These are phyloP conservation scores for Trichosporon asahii DNA, from an alignment of 1,284 basidiomycete species.

Conservation along the genomic window DNA sequence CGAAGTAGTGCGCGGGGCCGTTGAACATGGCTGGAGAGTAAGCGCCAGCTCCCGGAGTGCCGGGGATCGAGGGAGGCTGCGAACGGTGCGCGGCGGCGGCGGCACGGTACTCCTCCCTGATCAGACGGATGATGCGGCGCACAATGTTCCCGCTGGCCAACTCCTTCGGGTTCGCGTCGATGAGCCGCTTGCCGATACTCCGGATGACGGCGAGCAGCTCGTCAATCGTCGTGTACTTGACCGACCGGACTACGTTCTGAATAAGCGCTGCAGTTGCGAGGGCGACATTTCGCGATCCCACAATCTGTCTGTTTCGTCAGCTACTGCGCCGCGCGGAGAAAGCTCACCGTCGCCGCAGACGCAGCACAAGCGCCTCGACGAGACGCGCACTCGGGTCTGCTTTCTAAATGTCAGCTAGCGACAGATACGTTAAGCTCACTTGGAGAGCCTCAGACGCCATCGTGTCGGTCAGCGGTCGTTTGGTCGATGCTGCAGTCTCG, in stretches of 20 bases:
- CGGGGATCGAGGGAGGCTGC: slow-evolving; percentile 39
- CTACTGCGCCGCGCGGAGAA: neutral
- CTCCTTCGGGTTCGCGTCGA: slow-evolving; percentile 91
- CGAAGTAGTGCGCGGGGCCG: slow-evolving; percentile 40
- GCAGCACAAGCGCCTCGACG: slow-evolving; percentile 65
- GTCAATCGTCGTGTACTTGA: slow-evolving; percentile 80
- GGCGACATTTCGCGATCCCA: slow-evolving; percentile 82
- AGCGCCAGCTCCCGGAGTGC: slow-evolving; percentile 43
- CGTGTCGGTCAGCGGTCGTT: neutral
- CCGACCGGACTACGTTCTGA: slow-evolving; percentile 81
- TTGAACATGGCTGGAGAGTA: slow-evolving; percentile 43
- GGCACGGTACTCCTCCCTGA: slow-evolving; percentile 82
- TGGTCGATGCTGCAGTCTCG: neutral
- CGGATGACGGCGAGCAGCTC: slow-evolving; percentile 80
- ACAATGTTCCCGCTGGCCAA: slow-evolving; percentile 92
- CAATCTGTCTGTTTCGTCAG: slow-evolving; percentile 61
- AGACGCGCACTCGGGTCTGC: slow-evolving; percentile 45
- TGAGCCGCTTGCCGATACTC: slow-evolving; percentile 70
- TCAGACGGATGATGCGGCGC: slow-evolving; percentile 82
- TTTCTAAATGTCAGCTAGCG: slow-evolving; percentile 26
- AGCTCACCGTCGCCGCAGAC: slow-evolving; percentile 64
- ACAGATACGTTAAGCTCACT: neutral
- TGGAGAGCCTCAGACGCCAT: slow-evolving; percentile 17
- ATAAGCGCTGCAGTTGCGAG: slow-evolving; percentile 83
- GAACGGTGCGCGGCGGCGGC: slow-evolving; percentile 44